These are phyloP conservation scores for Vitis hybrid DNA, from an alignment of 177 flowering plant genomes.

Conservation along the genomic window DNA sequence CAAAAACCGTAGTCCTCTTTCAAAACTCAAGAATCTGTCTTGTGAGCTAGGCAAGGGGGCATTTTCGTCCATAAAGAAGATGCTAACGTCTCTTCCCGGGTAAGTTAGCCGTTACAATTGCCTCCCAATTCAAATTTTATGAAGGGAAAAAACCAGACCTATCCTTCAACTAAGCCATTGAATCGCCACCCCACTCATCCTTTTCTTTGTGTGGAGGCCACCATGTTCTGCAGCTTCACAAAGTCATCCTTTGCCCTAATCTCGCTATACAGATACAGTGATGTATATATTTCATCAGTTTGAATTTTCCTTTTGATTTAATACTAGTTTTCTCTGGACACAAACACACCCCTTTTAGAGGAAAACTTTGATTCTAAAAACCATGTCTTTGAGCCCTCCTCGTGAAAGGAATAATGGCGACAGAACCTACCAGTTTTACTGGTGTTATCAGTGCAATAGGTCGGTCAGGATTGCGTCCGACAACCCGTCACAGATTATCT, in stretches of 20 bases:
- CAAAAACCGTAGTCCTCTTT: not conserved
- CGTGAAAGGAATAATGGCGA: constrained; percentile 10
- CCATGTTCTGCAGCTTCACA: constrained; percentile 15
- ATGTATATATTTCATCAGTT: not conserved
- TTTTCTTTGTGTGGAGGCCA: constrained; percentile 17
- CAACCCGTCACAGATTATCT: constrained; percentile 40
- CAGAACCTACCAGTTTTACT: constrained; percentile 47
- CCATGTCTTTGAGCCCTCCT: constrained; percentile 39
- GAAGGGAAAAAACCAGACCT: not conserved
- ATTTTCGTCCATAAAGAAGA: not conserved
- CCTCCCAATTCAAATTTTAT: not conserved
- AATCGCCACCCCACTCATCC: constrained; percentile 9
- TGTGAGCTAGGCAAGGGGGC: not conserved
- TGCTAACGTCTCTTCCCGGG: constrained; percentile 6
- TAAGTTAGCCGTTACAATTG: constrained; percentile 6
- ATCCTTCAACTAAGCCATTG: not conserved
- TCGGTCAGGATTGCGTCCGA: constrained; percentile 41
- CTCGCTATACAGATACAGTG: not conserved
- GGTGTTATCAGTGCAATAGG: constrained; percentile 79
- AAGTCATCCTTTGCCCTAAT: constrained; percentile 30
- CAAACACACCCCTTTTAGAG: not conserved
- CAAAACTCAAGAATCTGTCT: not conserved
- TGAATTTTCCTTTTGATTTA: not conserved
- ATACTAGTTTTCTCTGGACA: not conserved
- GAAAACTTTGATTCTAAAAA: not conserved